Evolutionary conservation across 192 early-diverging fungal genomes (phyloP).

Genomic region (Umbelopsis ramanniana): DNA sequence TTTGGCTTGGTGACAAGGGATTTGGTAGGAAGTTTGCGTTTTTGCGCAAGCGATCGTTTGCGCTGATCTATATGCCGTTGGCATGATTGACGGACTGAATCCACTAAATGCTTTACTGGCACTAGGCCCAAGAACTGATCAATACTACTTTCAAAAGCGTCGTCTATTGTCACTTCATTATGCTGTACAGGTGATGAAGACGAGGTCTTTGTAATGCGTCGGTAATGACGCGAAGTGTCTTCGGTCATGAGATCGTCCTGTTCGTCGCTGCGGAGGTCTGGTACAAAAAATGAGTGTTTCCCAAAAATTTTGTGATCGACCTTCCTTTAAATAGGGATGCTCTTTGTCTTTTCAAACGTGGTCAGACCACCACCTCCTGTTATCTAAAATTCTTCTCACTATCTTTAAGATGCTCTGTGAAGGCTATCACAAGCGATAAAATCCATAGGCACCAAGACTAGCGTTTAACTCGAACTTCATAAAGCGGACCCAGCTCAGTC

Average conservation of each 20-base stretch:
- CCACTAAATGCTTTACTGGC: background rate
- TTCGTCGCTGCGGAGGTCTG: background rate
- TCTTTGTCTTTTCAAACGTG: no score
- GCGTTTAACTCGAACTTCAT: no score
- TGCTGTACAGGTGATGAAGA: slow-evolving; percentile 3
- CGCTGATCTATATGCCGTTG: background rate
- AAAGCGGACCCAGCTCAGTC: no score
- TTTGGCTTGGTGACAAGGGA: background rate
- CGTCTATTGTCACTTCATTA: slow-evolving; percentile 1
- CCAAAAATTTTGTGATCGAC: no score
- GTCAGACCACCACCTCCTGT: no score
- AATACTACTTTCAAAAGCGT: background rate
- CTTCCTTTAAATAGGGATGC: no score
- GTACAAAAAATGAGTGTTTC: no score
- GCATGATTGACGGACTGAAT: slow-evolving; percentile 2
- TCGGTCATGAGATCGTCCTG: background rate
- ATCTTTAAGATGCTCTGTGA: no score
- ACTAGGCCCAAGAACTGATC: slow-evolving; percentile 5
- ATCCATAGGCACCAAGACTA: no score
- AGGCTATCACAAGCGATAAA: no score
- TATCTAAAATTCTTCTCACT: no score
- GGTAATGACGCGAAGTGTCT: slow-evolving; percentile 13
- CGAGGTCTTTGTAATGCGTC: slow-evolving; percentile 5
- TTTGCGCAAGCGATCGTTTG: slow-evolving; percentile 13
- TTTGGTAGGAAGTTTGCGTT: background rate